These are phyloP conservation scores for Gnomoniopsis sp. DNA, from an alignment of 2,329 filamentous ascomycete genomes.

Conservation along the genomic window DNA sequence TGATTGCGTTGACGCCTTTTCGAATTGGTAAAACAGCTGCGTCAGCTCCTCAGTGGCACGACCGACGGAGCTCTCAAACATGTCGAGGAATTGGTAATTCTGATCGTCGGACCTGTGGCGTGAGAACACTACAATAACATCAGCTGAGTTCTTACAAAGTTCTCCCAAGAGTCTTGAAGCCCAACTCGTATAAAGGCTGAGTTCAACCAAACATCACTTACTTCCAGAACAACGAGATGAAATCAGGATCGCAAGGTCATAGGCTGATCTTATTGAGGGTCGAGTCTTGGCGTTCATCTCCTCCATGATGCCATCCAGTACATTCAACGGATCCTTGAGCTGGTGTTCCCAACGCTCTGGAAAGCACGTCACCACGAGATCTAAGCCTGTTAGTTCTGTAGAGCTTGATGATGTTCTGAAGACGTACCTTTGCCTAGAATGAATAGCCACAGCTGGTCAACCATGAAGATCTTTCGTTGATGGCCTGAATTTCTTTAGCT, in stretches of 20 bases:
- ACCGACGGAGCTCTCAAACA: conserved; percentile 65
- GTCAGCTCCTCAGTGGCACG: conserved; percentile 50
- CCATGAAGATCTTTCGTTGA: conserved; percentile 63
- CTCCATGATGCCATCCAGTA: conserved; percentile 61
- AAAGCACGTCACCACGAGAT: conserved; percentile 58
- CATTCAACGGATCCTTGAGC: conserved; percentile 59
- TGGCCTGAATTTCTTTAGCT: conserved; percentile 4
- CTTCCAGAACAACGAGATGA: conserved; percentile 55
- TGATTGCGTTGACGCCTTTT: conserved; percentile 54
- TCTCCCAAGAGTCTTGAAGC: background rate
- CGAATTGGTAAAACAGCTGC: conserved; percentile 57
- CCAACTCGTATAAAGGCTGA: no score
- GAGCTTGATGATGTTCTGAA: no score
- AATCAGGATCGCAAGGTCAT: conserved; percentile 61
- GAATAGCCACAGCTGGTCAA: conserved; percentile 68
- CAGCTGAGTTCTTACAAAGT: background rate
- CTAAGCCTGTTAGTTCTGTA: conserved; percentile 25
- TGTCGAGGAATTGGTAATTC: conserved; percentile 62
- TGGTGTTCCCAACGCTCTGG: conserved; percentile 58
- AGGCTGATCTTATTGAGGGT: conserved; percentile 56
- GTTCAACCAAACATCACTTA: background rate
- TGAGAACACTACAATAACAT: conserved; percentile 43
- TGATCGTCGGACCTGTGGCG: conserved; percentile 55
- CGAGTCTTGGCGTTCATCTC: conserved; percentile 63
- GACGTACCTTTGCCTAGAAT: conserved; percentile 42